These are phyloP conservation scores for Leavenworthia alabamica DNA, from an alignment of 345 rosid species.

Conservation along the genomic window DNA sequence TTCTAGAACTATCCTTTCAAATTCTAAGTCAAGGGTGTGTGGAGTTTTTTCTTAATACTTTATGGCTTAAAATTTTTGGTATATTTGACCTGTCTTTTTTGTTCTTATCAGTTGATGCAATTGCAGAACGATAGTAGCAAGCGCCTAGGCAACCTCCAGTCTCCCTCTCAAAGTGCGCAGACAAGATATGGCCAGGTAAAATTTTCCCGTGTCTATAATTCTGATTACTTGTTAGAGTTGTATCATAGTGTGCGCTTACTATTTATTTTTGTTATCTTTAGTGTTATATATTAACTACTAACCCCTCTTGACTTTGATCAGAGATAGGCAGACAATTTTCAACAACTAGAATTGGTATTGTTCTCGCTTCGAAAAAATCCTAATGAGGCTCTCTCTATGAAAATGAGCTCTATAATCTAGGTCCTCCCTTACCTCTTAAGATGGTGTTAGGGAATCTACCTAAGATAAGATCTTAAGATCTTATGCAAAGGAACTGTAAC, in stretches of 20 bases:
- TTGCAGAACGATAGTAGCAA: slow-evolving; percentile 41
- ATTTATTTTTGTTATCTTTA: neutral
- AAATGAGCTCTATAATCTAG: neutral
- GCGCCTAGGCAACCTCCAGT: slow-evolving; percentile 31
- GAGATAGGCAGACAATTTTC: neutral
- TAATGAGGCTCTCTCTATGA: neutral
- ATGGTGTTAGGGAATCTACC: slow-evolving; percentile 4
- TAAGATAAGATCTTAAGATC: neutral
- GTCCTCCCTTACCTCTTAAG: neutral
- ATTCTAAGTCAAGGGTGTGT: slow-evolving; percentile 65
- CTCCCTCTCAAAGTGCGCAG: slow-evolving; percentile 44
- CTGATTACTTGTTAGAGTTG: neutral
- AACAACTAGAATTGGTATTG: neutral
- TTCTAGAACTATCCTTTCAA: slow-evolving; percentile 58
- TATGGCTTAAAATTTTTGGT: neutral
- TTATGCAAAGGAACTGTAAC: neutral
- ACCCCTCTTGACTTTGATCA: neutral
- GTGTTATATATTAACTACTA: neutral
- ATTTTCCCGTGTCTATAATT: slow-evolving; percentile 3
- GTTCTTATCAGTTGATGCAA: slow-evolving; percentile 39
- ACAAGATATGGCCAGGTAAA: slow-evolving; percentile 60
- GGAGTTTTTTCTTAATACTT: slow-evolving; percentile 2
- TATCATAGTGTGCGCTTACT: neutral
- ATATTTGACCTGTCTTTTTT: slow-evolving; percentile 12
- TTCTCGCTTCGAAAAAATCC: neutral